Evolutionary conservation across 495 filamentous ascomycete species (phyloP).

Genomic region (Staphylotrichum tortipilum): DNA sequence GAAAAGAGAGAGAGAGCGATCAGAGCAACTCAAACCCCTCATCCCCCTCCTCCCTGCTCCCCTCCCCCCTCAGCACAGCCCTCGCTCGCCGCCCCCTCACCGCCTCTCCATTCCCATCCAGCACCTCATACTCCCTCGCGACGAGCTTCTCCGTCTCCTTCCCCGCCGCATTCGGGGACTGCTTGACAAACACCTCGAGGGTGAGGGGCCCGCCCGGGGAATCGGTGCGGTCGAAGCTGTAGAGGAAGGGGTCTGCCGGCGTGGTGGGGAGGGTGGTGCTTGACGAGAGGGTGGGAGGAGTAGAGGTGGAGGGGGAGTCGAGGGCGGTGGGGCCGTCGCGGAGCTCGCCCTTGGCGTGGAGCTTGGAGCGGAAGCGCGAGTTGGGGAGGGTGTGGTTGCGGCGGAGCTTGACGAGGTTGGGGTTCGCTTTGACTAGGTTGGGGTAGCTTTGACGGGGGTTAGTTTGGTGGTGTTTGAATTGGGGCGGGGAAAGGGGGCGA

Average conservation of each 20-base stretch:
- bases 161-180: too few relatives aligned
- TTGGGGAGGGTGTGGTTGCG: constrained; percentile 9
- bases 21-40: constrained; percentile 41
- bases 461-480: not conserved
- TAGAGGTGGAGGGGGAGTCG: constrained; percentile 25
- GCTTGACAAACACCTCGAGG: constrained; percentile 39
- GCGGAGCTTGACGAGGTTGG: constrained; percentile 33
- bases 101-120: constrained; percentile 36
- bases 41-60: constrained; percentile 24
- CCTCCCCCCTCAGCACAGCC: constrained; percentile 6
- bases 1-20: constrained; percentile 4
- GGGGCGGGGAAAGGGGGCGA: not conserved
- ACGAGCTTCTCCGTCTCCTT: constrained; percentile 39
- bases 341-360: constrained; percentile 25
- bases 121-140: constrained; percentile 41
- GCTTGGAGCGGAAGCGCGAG: constrained; percentile 19
- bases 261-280: not conserved
- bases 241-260: constrained; percentile 29
- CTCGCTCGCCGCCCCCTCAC: constrained; percentile 36
- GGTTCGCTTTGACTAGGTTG: constrained; percentile 12
- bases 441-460: constrained; percentile 7
- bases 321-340: constrained; percentile 13
- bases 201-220: constrained; percentile 30
- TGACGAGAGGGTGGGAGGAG: constrained; percentile 14
- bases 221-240: constrained; percentile 37